These are phyloP conservation scores for Phytophthora constricta DNA, from an alignment of 352 stramenopile species.

Conservation along the genomic window DNA sequence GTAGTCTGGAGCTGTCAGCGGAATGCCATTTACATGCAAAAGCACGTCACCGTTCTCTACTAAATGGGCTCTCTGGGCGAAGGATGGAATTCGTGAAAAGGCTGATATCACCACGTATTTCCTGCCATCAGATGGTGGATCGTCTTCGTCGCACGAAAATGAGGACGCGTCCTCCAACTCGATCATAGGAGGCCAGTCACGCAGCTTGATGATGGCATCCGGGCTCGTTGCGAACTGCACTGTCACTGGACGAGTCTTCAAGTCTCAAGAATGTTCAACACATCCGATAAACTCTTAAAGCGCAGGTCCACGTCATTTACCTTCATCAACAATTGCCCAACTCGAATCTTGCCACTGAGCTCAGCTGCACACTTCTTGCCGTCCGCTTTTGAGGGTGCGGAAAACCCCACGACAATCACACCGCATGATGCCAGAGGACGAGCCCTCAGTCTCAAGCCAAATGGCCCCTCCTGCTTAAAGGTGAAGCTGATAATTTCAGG, in stretches of 20 bases:
- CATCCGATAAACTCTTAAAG: conserved; percentile 67
- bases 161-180: conserved; percentile 64
- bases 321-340: conserved; percentile 63
- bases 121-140: conserved; percentile 44
- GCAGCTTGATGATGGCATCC: conserved; percentile 78
- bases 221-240: conserved; percentile 81
- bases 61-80: conserved; percentile 70
- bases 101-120: conserved; percentile 76
- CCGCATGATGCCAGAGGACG: conserved; percentile 69
- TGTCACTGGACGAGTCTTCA: conserved; percentile 66
- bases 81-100: conserved; percentile 75
- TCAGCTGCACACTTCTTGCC: conserved; percentile 68
- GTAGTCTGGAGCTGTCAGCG: conserved; percentile 57
- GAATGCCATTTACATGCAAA: conserved; percentile 60
- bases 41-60: conserved; percentile 73
- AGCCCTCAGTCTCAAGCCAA: conserved; percentile 78
- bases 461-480: conserved; percentile 77
- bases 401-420: conserved; percentile 84
- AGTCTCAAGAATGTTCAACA: conserved; percentile 63
- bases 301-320: conserved; percentile 79
- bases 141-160: conserved; percentile 56
- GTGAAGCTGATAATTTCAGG: conserved; percentile 63
- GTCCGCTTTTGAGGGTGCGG: conserved; percentile 36
- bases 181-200: conserved; percentile 85
- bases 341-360: conserved; percentile 75